phyloP scores from a whole-genome alignment of 2,329 filamentous ascomycete species.

The Ophiostoma ulmi region DNA sequence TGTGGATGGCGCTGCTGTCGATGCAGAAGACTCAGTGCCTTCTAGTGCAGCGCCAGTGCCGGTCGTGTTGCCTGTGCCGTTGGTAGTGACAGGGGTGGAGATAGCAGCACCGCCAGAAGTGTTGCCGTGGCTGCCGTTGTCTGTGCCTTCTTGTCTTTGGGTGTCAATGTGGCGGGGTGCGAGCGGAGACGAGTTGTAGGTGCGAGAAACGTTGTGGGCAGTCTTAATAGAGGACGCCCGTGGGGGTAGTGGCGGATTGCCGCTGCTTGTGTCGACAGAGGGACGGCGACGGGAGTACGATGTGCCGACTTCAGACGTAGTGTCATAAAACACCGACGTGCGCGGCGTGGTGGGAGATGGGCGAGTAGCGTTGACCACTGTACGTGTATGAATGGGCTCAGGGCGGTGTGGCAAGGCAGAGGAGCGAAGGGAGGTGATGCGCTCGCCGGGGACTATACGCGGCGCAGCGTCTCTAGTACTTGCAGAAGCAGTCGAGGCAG shows the following conservation, averaged over 20 bases:
- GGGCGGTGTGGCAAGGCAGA: slow-evolving; percentile 15
- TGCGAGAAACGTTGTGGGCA: slow-evolving; percentile 39
- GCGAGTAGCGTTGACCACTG: slow-evolving; percentile 22
- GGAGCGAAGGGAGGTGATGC: slow-evolving; percentile 35
- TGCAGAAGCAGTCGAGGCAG: slow-evolving; percentile 24
- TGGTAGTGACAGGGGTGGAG: background rate
- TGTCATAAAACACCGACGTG: slow-evolving; percentile 46
- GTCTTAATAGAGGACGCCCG: slow-evolving; percentile 45
- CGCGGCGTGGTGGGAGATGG: slow-evolving; percentile 48
- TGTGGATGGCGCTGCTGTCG: slow-evolving; percentile 82
- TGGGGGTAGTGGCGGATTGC: slow-evolving; percentile 35
- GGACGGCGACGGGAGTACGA: slow-evolving; percentile 38
- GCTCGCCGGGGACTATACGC: slow-evolving; percentile 42
- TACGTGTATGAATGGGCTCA: slow-evolving; percentile 23
- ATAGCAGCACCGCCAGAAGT: slow-evolving; percentile 26
- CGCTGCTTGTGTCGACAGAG: slow-evolving; percentile 43
- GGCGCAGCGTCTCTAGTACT: slow-evolving; percentile 36
- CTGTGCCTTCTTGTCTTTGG: slow-evolving; percentile 34
- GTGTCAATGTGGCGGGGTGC: slow-evolving; percentile 43
- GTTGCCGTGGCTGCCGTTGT: background rate
- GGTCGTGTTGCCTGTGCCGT: background rate
- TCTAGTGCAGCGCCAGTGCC: slow-evolving; percentile 39
- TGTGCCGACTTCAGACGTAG: slow-evolving; percentile 31
- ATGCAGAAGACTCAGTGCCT: slow-evolving; percentile 79
- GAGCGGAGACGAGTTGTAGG: slow-evolving; percentile 57